These are phyloP conservation scores for Cladobotryum protrusum DNA, from an alignment of 2,329 filamentous ascomycete species.

Conservation along the genomic window DNA sequence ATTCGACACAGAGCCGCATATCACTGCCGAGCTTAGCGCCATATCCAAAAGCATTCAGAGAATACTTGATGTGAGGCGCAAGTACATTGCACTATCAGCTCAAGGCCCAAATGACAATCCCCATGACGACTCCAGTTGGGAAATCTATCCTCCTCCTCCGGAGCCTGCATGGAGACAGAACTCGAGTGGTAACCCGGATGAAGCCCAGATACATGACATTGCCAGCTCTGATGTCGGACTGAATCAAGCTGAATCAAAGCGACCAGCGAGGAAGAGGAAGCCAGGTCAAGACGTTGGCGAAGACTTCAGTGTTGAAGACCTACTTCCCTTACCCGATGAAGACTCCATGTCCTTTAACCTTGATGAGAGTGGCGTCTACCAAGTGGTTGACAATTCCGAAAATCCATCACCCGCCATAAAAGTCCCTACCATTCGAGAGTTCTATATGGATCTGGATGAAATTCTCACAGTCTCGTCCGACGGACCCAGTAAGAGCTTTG, in stretches of 20 bases:
- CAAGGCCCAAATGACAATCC: conserved; percentile 82
- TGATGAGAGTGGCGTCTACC: conserved; percentile 82
- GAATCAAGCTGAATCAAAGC: conserved; percentile 29
- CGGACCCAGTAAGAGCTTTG: conserved; percentile 93
- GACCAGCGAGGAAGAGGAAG: conserved; percentile 61
- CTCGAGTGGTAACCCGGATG: conserved; percentile 14
- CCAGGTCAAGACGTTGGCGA: conserved; percentile 76
- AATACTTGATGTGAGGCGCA: conserved; percentile 79
- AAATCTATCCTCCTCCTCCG: conserved; percentile 84
- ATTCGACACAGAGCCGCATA: conserved; percentile 66
- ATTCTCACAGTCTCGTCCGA: conserved; percentile 88
- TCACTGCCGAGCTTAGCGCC: conserved; percentile 74
- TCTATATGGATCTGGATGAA: conserved; percentile 88
- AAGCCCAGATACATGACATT: not conserved
- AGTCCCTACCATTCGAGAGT: conserved; percentile 90
- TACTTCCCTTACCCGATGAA: conserved; percentile 64
- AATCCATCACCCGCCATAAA: conserved; percentile 64
- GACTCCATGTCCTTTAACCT: conserved; percentile 70
- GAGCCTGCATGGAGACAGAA: conserved; percentile 71
- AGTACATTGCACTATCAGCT: conserved; percentile 79
- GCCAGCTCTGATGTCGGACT: not conserved
- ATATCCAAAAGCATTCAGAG: conserved; percentile 91
- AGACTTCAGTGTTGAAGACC: conserved; percentile 79
- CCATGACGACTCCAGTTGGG: conserved; percentile 75
- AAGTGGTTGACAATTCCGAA: conserved; percentile 71